phyloP scores from a whole-genome alignment of 495 filamentous ascomycete species.

The Bathelium albidoporum region DNA sequence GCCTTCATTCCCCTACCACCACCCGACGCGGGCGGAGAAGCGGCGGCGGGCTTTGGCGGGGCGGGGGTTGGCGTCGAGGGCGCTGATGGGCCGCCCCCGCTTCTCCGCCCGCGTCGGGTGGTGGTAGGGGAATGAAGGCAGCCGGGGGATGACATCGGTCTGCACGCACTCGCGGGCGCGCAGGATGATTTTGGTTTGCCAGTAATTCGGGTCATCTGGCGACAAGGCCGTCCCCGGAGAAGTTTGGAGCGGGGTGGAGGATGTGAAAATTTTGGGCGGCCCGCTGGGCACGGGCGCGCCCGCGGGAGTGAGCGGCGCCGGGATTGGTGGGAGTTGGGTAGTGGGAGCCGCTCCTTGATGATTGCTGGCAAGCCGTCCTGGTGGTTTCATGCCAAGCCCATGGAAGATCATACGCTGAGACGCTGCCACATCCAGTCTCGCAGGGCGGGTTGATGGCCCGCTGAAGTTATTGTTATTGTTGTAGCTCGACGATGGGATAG shows the following conservation, averaged over 20 bases:
- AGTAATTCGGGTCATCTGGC: slow-evolving; percentile 40
- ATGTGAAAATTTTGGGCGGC: background rate
- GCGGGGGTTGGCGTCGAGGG: too few relatives aligned
- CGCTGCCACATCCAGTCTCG: slow-evolving; percentile 52
- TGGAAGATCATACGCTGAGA: slow-evolving; percentile 60
- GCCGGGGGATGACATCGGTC: slow-evolving; percentile 40
- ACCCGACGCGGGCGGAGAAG: slow-evolving; percentile 23
- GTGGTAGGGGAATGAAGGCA: slow-evolving; percentile 81
- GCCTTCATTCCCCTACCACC: slow-evolving; percentile 82
- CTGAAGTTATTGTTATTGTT: background rate
- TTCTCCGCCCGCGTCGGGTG: slow-evolving; percentile 31
- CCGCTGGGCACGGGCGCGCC: background rate
- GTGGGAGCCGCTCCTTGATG: slow-evolving; percentile 44
- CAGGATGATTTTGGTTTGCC: slow-evolving; percentile 63
- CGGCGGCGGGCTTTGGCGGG: too few relatives aligned
- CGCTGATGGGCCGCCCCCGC: too few relatives aligned
- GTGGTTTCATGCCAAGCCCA: slow-evolving; percentile 57
- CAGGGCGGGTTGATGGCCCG: slow-evolving; percentile 24
- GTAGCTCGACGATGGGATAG: background rate
- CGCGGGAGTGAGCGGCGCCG: background rate
- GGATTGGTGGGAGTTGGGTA: slow-evolving; percentile 34
- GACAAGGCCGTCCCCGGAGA: slow-evolving; percentile 24
- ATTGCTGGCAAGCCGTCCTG: slow-evolving; percentile 54
- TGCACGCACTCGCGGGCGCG: slow-evolving; percentile 75
- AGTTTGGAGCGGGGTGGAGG: background rate